phyloP scores from a whole-genome alignment of 768 basidiomycete genomes.

The Russula earlei region DNA sequence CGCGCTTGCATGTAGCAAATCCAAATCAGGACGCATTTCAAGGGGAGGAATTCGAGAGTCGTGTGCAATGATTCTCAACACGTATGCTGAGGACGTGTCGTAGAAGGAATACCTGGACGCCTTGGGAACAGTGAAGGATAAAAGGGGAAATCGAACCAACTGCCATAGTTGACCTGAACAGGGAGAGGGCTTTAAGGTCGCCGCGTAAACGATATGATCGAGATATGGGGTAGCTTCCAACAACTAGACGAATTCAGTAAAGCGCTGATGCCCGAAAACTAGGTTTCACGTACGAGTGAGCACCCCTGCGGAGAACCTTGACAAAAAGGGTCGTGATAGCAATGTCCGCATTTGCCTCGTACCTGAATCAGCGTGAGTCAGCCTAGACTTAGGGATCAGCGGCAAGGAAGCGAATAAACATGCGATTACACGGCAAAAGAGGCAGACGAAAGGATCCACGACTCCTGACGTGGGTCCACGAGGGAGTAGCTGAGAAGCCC shows the following conservation, averaged over 20 bases:
- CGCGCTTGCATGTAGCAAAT: background rate
- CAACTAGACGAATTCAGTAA: constrained; percentile 15
- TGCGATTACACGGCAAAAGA: background rate
- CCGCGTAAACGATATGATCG: constrained; percentile 16
- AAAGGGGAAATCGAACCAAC: constrained; percentile 1
- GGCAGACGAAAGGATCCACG: background rate
- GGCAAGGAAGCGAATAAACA: background rate
- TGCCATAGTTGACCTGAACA: background rate
- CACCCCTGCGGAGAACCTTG: background rate
- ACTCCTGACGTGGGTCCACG: background rate
- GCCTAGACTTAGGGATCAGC: background rate
- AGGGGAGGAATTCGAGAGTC: background rate
- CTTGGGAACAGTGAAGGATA: background rate
- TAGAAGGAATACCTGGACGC: background rate
- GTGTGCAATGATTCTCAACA: background rate
- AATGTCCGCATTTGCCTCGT: background rate
- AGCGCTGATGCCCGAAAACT: constrained; percentile 15
- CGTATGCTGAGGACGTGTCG: constrained; percentile 1
- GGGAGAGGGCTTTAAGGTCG: constrained; percentile 8
- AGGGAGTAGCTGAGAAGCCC: background rate
- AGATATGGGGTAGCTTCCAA: constrained; percentile 17
- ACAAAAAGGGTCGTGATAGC: background rate
- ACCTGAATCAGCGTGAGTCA: background rate
- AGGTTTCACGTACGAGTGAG: constrained; percentile 8
- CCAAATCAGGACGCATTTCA: background rate